Base-by-base conservation (phyloP, 345 rosid genomes). In the Eucalyptus virginea region DNA sequence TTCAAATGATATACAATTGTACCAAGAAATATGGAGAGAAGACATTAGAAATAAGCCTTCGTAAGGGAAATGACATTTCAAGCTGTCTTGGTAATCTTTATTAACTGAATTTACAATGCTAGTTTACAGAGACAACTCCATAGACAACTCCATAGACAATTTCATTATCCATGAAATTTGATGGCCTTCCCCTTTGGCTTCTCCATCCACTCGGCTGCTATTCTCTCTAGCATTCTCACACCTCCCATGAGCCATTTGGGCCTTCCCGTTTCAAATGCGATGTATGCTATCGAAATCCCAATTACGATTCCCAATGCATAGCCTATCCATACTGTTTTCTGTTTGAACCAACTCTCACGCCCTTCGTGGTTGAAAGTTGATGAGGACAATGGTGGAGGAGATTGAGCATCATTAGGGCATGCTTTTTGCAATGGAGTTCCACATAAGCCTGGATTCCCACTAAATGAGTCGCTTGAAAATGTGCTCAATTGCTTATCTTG, bases 381-480 rank as follows among this genome's bases (percentile, higher is more conserved):
- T 28, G 34, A 62, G 69, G 69, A 30, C 0, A 1, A 62, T 13
- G 34, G 5, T 13, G 69, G 9, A 30, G 5, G n/a, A 30, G 69
- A 4, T 0, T 62, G 69, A 62, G 18, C 9, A 62, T 62, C 3
- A 0, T 16, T 2, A 0, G 0, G 18, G 34, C 34, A 62, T 62
- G 34, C 5, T 62, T 62, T 62, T 11, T 0, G 69, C 69, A 62
- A 30, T 62, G 34, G 69, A 62, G 9, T 30, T 28, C 69, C 69
- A 30, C 34, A 62, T 62, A 62, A 7, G 9, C 34, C 9, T 0
- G 0, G 18, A 14, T 62, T 62, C 34, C 18, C 69, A 14, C 18
- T 30, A 4, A 62, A 62, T 0, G 69, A 28, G 34, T 13, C 1
- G 3, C 0, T 62, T 30, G 69, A 13, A 62, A 62, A 62, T 62